Percentiles rank a stretch among this genome's conserved stretches.
These are phyloP conservation scores for Pelagophyceae sp. DNA, from an alignment of 352 stramenopile species.

Conservation along the genomic window DNA sequence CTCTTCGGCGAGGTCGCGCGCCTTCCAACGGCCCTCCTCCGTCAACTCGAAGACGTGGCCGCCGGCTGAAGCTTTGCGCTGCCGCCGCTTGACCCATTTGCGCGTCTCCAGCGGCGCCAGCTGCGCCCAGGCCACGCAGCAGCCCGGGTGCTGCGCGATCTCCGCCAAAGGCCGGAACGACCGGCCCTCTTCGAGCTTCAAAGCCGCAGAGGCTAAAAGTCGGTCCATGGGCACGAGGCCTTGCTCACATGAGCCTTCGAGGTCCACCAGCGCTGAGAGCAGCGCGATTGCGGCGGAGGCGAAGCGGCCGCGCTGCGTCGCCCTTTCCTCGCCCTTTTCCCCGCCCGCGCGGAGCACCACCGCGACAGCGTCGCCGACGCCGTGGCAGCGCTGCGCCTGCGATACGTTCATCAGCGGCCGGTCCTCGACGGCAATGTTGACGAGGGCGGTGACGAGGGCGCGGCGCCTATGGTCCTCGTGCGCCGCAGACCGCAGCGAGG, in stretches of 20 bases:
- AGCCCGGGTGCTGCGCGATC: background rate
- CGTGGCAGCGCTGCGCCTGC: background rate
- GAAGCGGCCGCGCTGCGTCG: background rate
- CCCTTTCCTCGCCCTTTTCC: background rate
- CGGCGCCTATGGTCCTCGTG: background rate
- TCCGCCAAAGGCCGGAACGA: background rate
- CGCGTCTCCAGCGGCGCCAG: background rate
- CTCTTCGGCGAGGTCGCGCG: background rate
- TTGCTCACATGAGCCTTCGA: background rate
- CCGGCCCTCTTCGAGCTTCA: background rate
- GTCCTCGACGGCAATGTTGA: background rate
- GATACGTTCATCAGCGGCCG: background rate
- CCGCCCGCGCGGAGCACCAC: background rate
- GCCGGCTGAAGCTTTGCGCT: background rate
- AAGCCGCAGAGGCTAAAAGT: background rate
- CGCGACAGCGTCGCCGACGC: background rate
- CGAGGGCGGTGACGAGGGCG: background rate
- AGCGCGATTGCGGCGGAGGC: slow-evolving; percentile 3
- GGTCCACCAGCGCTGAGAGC: background rate
- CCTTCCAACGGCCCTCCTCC: background rate
- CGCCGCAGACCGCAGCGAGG: background rate
- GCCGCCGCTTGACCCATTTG: background rate
- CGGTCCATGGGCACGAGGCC: background rate
- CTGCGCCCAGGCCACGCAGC: background rate
- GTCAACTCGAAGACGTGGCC: slow-evolving; percentile 11